phyloP scores from a whole-genome alignment of 1,284 basidiomycete genomes.

The Sporisorium graminicola region DNA sequence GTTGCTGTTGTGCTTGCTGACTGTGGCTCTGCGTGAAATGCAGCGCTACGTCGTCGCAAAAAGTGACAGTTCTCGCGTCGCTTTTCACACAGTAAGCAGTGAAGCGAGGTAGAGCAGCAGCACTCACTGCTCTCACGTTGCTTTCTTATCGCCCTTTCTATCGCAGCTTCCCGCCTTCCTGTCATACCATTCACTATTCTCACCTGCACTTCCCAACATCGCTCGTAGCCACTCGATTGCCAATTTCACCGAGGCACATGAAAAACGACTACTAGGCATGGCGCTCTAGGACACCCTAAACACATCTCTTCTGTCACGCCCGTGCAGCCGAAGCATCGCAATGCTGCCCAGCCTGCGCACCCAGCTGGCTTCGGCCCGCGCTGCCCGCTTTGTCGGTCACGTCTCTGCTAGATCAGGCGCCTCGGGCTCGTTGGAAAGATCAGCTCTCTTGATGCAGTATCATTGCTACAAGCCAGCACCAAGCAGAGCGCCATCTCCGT shows the following conservation, averaged over 20 bases:
- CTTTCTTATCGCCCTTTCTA: not conserved
- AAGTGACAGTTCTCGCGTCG: too few relatives aligned
- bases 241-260: not conserved
- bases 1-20: not conserved
- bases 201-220: not conserved
- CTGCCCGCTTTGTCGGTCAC: not conserved
- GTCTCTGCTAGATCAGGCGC: not conserved
- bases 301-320: not conserved
- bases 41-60: conserved; percentile 25
- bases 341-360: conserved; percentile 23
- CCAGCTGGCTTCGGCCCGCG: conserved; percentile 4
- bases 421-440: not conserved
- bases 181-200: not conserved
- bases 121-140: not conserved
- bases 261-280: conserved; percentile 16
- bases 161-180: not conserved
- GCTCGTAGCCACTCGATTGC: not conserved
- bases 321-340: not conserved
- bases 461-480: not conserved
- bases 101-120: too few relatives aligned
- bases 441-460: not conserved
- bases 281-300: not conserved
- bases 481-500: not conserved
- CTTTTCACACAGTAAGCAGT: conserved; percentile 9
- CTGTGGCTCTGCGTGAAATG: conserved; percentile 20